Base-by-base conservation (phyloP, 768 basidiomycete genomes). In the Pulveroboletus sp. region DNA sequence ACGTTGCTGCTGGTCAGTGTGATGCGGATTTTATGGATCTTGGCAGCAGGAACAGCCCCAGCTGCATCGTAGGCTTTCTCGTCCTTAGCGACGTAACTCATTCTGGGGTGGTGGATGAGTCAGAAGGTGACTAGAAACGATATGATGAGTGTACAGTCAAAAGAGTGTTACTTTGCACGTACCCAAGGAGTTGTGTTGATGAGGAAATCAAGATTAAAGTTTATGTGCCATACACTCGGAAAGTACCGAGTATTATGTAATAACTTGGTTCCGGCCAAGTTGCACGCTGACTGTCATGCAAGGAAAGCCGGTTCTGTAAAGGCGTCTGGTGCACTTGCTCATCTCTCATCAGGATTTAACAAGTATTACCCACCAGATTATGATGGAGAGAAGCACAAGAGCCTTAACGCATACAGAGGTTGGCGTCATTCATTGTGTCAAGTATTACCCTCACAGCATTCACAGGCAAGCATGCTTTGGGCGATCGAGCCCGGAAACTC, bases 81-180 rank as follows among this genome's bases (percentile, higher is more conserved):
- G 72, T 87, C 89, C 84, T 93, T 93, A 79, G 91, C 90, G 90
- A 92, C 92, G 88, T 94, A 92, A 90, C 89, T 91, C 91, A 92
- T 92, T 74, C 68, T 87, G 58, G 50, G 39, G 38, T 55, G 49
- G 48, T 53, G 63, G 75, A 76, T 75, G 83, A 86, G 84, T 83
- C 79, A 88, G 85, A 78, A 86, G 86, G 86, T 87, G 87, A 86
- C 85, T 86, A 21, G 48, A 19, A 31, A 7, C 9, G 43, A 17
- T 13, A 48, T n/a, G 9, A 10, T 48, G 27, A 44, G 53, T 44
- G 34, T 17, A 6, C 34, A 9, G 9, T 27, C 25, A 27, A 27
- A 9, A 29, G 27, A 11, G 27, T 29, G 12, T 29, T 11, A 9
- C 8, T 29, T 29, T 29, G 12, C 27, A 29, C 25, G 5, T 29